A percentile compares a stretch with the other conserved stretches of the same genome.
These are phyloP conservation scores for Allium sativum DNA, from an alignment of 106 monocot species.

Conservation along the genomic window DNA sequence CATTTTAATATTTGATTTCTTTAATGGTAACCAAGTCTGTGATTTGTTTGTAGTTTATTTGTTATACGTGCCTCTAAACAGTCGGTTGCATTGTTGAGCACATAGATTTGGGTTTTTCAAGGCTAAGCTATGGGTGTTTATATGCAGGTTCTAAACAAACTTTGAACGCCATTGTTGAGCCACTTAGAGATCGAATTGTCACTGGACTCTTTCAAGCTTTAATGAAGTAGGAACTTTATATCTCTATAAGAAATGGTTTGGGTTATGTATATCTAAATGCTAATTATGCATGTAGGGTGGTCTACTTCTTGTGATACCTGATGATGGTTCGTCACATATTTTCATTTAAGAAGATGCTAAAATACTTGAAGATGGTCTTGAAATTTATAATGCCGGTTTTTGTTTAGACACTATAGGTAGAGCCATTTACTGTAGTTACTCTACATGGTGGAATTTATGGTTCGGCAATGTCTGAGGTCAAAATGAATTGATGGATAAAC, in stretches of 20 bases:
- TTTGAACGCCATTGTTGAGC: slow-evolving; percentile 88
- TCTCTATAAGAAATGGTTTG: not conserved
- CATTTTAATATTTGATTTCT: too few relatives aligned
- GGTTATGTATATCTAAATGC: slow-evolving; percentile 6
- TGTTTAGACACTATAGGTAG: too few relatives aligned
- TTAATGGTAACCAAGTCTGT: too few relatives aligned
- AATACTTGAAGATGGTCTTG: slow-evolving; percentile 79
- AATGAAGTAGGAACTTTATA: slow-evolving; percentile 35
- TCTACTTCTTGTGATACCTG: slow-evolving; percentile 63
- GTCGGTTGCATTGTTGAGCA: too few relatives aligned
- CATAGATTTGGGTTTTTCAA: too few relatives aligned
- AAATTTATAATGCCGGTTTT: slow-evolving; percentile 26
- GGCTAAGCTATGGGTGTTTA: too few relatives aligned
- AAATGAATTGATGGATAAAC: too few relatives aligned
- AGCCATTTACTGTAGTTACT: too few relatives aligned
- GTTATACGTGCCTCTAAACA: too few relatives aligned
- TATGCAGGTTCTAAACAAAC: slow-evolving; percentile 66
- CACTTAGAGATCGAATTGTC: slow-evolving; percentile 80
- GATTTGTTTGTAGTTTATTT: too few relatives aligned
- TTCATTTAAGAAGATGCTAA: slow-evolving; percentile 74
- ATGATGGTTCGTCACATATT: slow-evolving; percentile 73
- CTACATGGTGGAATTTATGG: too few relatives aligned
- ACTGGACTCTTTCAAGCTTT: slow-evolving; percentile 97
- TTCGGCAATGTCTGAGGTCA: too few relatives aligned
- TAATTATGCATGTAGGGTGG: slow-evolving; percentile 50